Conservation (phyloP, 2,329 filamentous ascomycete genomes). For the Cladosporium phlei region DNA sequence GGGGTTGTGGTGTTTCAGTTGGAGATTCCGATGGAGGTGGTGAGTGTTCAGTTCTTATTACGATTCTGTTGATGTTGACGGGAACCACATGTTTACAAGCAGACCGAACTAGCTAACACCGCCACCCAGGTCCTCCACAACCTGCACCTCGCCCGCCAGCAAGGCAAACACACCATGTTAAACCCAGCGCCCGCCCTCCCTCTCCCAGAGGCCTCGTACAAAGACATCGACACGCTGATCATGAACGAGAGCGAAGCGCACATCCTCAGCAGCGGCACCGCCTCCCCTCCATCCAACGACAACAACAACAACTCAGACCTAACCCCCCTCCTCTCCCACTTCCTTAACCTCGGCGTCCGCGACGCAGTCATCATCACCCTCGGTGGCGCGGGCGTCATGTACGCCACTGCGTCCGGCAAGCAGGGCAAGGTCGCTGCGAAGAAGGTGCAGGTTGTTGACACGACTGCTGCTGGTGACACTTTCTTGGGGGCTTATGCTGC, state of each 20-base stretch:
- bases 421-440: constrained; percentile 45
- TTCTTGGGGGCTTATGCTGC: constrained; percentile 83
- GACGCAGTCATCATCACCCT: constrained; percentile 83
- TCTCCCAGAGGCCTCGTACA: constrained; percentile 63
- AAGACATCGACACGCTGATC: constrained; percentile 69
- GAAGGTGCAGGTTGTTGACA: constrained; percentile 79
- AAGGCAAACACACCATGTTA: constrained; percentile 57
- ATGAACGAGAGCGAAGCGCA: constrained; percentile 88
- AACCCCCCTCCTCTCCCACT: constrained; percentile 42
- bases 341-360: constrained; percentile 64
- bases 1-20: constrained; percentile 44
- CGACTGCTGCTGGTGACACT: constrained; percentile 89
- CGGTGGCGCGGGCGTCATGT: constrained; percentile 49
- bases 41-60: constrained; percentile 16
- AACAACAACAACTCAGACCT: constrained; percentile 35
- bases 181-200: constrained; percentile 73
- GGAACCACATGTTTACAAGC: background rate
- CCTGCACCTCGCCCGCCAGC: constrained; percentile 24
- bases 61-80: background rate
- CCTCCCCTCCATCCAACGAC: constrained; percentile 31
- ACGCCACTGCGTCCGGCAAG: constrained; percentile 22
- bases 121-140: constrained; percentile 29
- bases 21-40: constrained; percentile 42
- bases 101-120: no score
- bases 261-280: constrained; percentile 55